Evolutionary conservation across 2,329 filamentous ascomycete genomes (phyloP).

Genomic region (Colletotrichum kahawae): DNA sequence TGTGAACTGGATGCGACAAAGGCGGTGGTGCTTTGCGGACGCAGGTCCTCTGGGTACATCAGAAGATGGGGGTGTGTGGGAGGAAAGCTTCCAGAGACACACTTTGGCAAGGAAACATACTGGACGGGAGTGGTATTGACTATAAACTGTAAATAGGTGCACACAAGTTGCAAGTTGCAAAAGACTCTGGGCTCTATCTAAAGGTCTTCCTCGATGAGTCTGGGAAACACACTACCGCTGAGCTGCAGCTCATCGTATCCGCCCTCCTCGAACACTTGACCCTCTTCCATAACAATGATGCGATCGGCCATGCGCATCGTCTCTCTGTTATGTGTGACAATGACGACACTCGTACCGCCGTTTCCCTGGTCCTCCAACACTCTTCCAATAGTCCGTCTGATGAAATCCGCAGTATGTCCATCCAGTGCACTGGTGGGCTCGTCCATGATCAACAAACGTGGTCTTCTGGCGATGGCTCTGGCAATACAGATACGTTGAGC

Average conservation of each 20-base stretch:
- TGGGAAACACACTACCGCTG: conserved; percentile 49
- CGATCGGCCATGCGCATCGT: conserved; percentile 86
- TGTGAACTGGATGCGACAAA: background rate
- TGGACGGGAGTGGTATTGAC: background rate
- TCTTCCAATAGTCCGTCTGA: conserved; percentile 65
- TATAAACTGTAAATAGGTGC: background rate
- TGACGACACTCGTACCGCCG: conserved; percentile 68
- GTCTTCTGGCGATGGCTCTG: conserved; percentile 73
- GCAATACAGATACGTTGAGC: conserved; percentile 83
- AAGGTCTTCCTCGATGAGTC: conserved; percentile 44
- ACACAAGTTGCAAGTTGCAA: background rate
- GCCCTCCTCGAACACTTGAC: conserved; percentile 71
- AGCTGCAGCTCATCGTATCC: conserved; percentile 64
- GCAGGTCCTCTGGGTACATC: background rate
- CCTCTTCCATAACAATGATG: conserved; percentile 74
- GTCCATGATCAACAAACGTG: conserved; percentile 79
- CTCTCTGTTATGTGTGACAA: conserved; percentile 81
- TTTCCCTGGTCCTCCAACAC: conserved; percentile 46
- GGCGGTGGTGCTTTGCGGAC: background rate
- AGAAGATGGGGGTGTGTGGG: background rate
- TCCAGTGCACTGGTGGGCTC: conserved; percentile 88
- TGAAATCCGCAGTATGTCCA: conserved; percentile 64
- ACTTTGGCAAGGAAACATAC: background rate
- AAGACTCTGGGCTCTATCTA: background rate
- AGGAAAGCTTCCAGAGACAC: background rate